Base-by-base conservation (phyloP, 1,139 yeast species). In the Yamadazyma siamensis region DNA sequence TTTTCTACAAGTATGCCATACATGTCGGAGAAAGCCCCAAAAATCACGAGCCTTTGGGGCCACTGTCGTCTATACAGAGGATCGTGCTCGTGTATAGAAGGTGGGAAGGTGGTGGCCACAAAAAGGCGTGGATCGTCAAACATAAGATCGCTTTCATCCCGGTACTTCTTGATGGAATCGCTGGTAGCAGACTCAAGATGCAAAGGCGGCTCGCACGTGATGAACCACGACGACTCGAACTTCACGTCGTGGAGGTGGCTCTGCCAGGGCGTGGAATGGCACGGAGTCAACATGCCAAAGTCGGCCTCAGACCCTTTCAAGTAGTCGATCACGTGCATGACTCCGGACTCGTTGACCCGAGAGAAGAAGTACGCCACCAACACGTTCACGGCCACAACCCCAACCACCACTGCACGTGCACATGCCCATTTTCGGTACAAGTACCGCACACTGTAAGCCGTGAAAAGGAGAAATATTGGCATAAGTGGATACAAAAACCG, bases 241-340 rank as follows among this genome's bases (percentile, higher is more conserved):
- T 68, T 70, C 6, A 61, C 54, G 15, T 83, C 59, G 47, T 88
- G 96, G 25, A 94, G 56, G 47, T 83, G 79, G 21, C 94, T 76
- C 49, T 87, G 96, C 82, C 95, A 86, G 3, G 98, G 98, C 0
- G 97, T 89, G 0, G 97, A 89, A 54, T 94, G 98, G 48, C 98
- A 94, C 0, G 99, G 98, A 51, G 89, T 86, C 13, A 94, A 54
- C 43, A 91, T 82, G 1, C 95, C 95, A 25, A 88, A 61, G 3
- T 83, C 64, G 2, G 51, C 44, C 13, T 15, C 17, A 11, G 15
- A 6, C 6, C 12, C 22, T 6, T 53, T 38, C 15, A 91, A 48
- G 32, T 66, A 68, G 9, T 72, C 54, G 13, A 84, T 66, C 0
- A 89, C 77, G 28, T 75, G 80, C 9, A 89, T 73, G 12, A 78